These are phyloP conservation scores for Debaryomyces tyrocola DNA, from an alignment of 805 yeast genomes.

Conservation along the genomic window DNA sequence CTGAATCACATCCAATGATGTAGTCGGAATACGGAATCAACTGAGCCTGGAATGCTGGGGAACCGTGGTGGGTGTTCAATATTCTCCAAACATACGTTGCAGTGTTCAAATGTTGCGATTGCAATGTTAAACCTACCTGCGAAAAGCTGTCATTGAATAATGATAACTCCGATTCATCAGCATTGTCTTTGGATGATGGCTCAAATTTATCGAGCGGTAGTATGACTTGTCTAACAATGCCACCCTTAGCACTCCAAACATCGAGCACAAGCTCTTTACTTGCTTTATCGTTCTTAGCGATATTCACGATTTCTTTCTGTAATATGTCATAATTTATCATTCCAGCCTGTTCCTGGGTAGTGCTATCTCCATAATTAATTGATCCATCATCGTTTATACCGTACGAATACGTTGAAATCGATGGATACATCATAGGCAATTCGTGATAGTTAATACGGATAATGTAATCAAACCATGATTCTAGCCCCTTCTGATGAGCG, in stretches of 20 bases:
- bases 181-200: slow-evolving; percentile 5
- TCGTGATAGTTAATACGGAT: slow-evolving; percentile 78
- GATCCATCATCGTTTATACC: slow-evolving; percentile 42
- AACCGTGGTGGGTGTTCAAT: slow-evolving; percentile 63
- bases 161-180: slow-evolving; percentile 19
- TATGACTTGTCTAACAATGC: slow-evolving; percentile 38
- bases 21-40: slow-evolving; percentile 84
- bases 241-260: slow-evolving; percentile 90
- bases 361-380: slow-evolving; percentile 33
- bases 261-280: slow-evolving; percentile 48
- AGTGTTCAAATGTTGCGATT: slow-evolving; percentile 72
- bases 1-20: slow-evolving; percentile 65
- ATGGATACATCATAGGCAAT: slow-evolving; percentile 39
- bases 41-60: slow-evolving; percentile 85
- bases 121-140: slow-evolving; percentile 65
- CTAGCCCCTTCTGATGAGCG: slow-evolving; percentile 46
- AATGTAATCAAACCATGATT: slow-evolving; percentile 85
- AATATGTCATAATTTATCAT: slow-evolving; percentile 43
- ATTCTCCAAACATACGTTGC: slow-evolving; percentile 89
- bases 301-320: slow-evolving; percentile 40
- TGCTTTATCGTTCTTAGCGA: slow-evolving; percentile 21
- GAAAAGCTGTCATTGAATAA: slow-evolving; percentile 38
- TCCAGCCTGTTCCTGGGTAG: slow-evolving; percentile 33
- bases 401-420: slow-evolving; percentile 26
- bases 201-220: slow-evolving; percentile 20